These are phyloP conservation scores for Wallemia hederae DNA, from an alignment of 1,284 basidiomycete genomes.

Conservation along the genomic window DNA sequence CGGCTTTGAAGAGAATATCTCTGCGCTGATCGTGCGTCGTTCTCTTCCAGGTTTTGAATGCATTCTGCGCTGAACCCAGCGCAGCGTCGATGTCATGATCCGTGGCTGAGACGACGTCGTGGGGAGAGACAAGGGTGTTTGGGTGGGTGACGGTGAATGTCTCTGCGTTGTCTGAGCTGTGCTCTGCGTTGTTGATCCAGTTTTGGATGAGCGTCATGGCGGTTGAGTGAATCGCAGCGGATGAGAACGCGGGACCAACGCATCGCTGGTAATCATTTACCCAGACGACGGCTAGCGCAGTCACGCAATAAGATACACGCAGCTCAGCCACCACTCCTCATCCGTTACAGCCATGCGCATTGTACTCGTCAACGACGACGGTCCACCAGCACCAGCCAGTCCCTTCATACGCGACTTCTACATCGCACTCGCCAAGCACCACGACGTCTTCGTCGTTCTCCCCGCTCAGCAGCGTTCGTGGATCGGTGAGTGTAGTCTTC, in stretches of 20 bases:
- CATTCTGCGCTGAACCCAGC: background rate
- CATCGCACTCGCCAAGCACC: background rate
- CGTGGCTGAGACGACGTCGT: background rate
- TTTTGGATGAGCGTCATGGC: background rate
- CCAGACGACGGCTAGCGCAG: too few relatives aligned
- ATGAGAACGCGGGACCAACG: too few relatives aligned
- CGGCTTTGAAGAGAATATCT: background rate
- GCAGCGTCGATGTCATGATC: background rate
- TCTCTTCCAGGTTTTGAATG: background rate
- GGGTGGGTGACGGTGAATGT: background rate
- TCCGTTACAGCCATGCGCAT: background rate
- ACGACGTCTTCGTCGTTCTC: background rate
- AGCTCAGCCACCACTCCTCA: background rate
- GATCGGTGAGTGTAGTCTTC: background rate
- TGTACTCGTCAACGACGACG: background rate
- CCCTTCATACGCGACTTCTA: background rate
- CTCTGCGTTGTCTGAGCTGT: background rate
- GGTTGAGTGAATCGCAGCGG: background rate
- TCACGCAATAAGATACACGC: background rate
- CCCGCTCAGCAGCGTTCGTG: background rate
- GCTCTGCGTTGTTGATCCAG: background rate
- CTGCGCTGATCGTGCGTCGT: background rate
- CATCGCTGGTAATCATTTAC: too few relatives aligned
- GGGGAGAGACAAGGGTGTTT: background rate
- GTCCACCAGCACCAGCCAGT: background rate